phyloP scores from a whole-genome alignment of 257 asterid genomes.

The Solanum paucissectum region DNA sequence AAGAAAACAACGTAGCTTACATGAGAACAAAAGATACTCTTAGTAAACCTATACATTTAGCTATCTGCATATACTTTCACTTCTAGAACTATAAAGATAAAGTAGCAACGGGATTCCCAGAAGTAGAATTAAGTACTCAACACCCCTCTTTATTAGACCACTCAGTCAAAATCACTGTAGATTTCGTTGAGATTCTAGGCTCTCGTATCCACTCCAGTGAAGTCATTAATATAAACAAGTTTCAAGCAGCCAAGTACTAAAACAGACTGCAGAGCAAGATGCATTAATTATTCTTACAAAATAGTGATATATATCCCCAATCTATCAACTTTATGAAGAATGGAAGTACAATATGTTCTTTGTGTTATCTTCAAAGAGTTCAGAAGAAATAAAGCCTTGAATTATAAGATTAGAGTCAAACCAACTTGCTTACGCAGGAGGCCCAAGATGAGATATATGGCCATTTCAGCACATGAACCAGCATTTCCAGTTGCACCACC shows the following conservation, averaged over 20 bases:
- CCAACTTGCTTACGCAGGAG: constrained; percentile 97
- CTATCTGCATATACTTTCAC: not conserved
- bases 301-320: not conserved
- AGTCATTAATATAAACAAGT: not conserved
- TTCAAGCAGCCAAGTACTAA: not conserved
- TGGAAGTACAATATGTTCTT: not conserved
- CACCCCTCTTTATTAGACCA: not conserved
- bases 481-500: constrained; percentile 82
- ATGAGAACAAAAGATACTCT: not conserved
- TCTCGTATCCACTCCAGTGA: not conserved
- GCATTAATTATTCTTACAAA: not conserved
- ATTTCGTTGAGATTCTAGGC: not conserved
- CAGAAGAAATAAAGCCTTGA: not conserved
- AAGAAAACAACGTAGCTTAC: not conserved
- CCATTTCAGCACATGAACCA: constrained; percentile 96
- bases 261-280: not conserved
- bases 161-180: not conserved
- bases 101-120: not conserved
- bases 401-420: constrained; percentile 11
- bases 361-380: not conserved
- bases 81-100: not conserved
- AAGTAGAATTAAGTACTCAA: not conserved
- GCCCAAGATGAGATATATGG: constrained; percentile 83
- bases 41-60: not conserved
- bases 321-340: not conserved